Evolutionary conservation across 2,329 filamentous ascomycete genomes (phyloP), one percentile per base, ranked within the genome.

Genomic region (Arthroderma sp.): DNA sequence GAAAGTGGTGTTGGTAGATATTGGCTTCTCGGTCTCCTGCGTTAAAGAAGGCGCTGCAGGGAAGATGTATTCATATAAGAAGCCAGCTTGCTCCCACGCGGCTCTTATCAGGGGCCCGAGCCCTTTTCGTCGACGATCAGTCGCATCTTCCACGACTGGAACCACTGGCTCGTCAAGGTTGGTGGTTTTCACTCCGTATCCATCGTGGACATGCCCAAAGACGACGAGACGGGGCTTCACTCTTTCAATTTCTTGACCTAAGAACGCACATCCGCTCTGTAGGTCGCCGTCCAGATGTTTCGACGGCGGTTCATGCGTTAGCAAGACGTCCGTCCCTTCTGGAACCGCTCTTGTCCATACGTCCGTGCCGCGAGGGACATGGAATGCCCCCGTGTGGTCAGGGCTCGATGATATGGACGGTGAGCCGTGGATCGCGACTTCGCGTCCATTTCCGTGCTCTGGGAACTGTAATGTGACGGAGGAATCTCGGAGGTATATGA

Each of bases 181-280:
- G 25, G 38, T 55, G 13, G 33, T 37, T 21, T 61, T 38, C 15
- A 55, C 19, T 23, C 54, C 59, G 56, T 60, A 65, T 15, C 62
- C 62, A 11, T 53, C 60, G 56, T 66, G 66, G 25, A 67, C 62
- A 58, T 66, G 63, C 3, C 63, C 63, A 58, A 64, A 67, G 15
- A 66, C 60, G 37, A 64, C 61, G 43, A 67, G 60, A 8, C 53
- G 59, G 8, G 66, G 66, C 37, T 57, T 61, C 5, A 63, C 60
- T 23, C 64, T 54, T 15, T 44, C 49, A 31, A 67, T 56, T 51
- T 67, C 64, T n/a, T 54, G 53, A 8, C 57, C 35, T 23, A 67
- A 53, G 54, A 61, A 61, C 4, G 57, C 56, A 57, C 60, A 60
- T 2, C 65, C 66, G 53, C 61, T 58, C 52, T 58, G 55, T 54